phyloP scores from a whole-genome alignment of 2,329 filamentous ascomycete genomes.

The Calonectria henricotiae region DNA sequence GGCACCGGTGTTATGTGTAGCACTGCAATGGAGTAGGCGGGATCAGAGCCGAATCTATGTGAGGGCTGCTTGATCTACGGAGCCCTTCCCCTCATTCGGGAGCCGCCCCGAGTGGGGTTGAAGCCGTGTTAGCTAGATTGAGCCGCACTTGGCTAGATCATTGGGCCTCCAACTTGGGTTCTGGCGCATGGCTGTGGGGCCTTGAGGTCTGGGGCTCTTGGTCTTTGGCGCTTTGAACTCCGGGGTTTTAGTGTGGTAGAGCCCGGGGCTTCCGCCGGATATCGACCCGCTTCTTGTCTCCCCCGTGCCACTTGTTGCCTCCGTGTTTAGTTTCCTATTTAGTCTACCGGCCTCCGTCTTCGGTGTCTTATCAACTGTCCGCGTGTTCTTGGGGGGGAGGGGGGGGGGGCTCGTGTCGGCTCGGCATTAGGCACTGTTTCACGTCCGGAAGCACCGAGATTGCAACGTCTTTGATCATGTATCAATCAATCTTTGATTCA shows the following conservation, averaged over 20 bases:
- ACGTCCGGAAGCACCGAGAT: not conserved
- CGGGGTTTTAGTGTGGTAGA: constrained; percentile 3
- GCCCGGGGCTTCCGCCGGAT: constrained; percentile 11
- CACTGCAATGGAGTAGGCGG: constrained; percentile 3
- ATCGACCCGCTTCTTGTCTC: constrained; percentile 6
- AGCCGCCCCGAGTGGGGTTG: constrained; percentile 10
- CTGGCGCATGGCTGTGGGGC: not conserved
- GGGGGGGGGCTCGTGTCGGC: not conserved
- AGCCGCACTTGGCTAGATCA: constrained; percentile 21
- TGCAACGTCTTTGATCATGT: not conserved
- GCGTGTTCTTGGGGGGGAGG: not conserved
- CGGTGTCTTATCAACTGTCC: constrained; percentile 3
- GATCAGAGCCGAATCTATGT: not conserved
- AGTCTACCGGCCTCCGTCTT: constrained; percentile 4
- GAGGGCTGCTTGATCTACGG: constrained; percentile 9
- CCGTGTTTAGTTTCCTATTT: constrained; percentile 11
- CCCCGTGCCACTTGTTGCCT: not conserved
- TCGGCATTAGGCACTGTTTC: not conserved
- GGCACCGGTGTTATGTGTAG: not conserved
- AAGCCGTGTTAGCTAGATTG: constrained; percentile 1
- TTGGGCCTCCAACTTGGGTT: constrained; percentile 3
- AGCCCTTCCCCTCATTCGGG: constrained; percentile 21
- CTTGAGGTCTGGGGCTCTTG: constrained; percentile 11
- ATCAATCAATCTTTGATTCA: constrained; percentile 6
- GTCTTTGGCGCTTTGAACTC: not conserved